phyloP scores from a whole-genome alignment of 2,329 filamentous ascomycete genomes.

The Neofusicoccum laricinum region DNA sequence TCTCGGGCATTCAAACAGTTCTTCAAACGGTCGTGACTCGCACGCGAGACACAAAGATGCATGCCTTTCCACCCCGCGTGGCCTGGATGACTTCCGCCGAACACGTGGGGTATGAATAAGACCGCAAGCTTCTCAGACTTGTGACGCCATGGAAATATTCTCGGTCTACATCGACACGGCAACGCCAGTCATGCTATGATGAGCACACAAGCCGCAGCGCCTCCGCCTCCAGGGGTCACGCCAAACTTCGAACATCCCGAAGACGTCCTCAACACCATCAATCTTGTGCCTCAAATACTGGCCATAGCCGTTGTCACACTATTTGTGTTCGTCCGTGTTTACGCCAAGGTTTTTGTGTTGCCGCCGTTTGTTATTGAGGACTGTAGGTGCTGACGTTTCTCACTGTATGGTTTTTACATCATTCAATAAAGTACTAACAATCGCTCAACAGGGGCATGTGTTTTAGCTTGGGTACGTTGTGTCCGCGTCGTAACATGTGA shows the following conservation, averaged over 20 bases:
- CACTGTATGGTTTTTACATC: too few relatives aligned
- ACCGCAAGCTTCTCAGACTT: too few relatives aligned
- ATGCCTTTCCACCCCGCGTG: too few relatives aligned
- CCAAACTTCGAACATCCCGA: constrained; percentile 17
- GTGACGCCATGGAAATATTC: too few relatives aligned
- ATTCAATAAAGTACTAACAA: constrained; percentile 1
- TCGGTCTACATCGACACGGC: too few relatives aligned
- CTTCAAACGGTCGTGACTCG: too few relatives aligned
- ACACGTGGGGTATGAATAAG: too few relatives aligned
- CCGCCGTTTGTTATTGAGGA: constrained; percentile 18
- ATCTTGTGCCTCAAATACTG: constrained; percentile 18
- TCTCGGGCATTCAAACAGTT: too few relatives aligned
- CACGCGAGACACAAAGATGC: too few relatives aligned
- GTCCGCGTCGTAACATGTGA: not conserved
- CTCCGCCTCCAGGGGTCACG: constrained; percentile 13
- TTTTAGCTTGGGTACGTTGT: not conserved
- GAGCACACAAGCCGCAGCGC: not conserved
- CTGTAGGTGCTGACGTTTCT: constrained; percentile 15
- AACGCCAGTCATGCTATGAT: not conserved
- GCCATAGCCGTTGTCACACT: constrained; percentile 16
- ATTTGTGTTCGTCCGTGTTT: constrained; percentile 19
- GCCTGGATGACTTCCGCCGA: too few relatives aligned
- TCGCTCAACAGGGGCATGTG: not conserved
- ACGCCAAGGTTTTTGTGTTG: constrained; percentile 16
- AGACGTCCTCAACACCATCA: constrained; percentile 19